Evolutionary conservation across 352 stramenopile species (phyloP), one percentile per base, ranked within the genome.

Genomic region (Phytophthora rubi): DNA sequence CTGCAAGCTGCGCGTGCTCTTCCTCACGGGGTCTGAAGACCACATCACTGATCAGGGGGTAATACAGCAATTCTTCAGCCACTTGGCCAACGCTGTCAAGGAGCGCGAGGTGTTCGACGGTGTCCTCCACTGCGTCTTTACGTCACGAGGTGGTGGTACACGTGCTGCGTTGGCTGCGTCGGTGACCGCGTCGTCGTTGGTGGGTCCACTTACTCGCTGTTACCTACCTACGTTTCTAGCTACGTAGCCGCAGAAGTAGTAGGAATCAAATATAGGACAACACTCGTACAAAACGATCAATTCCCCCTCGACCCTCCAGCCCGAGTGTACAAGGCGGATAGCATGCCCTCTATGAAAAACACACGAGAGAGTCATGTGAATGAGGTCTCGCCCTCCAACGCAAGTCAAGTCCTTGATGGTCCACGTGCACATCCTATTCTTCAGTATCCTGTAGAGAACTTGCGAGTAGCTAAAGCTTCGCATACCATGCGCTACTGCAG

Each of bases 21-120:
- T 86, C 28, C 26, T 88, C 7, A 55, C 73, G 30, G 78, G 81
- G 0, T 78, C 76, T 0, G 61, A 77, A 5, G 81, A 88, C 66
- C 71, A 82, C 12, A 69, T 86, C 53, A 73, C 75, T n/a, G 74
- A 77, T 33, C 58, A 70, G 49, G 18, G 35, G 6, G 54, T 74
- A 0, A 71, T 66, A 2, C 42, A 64, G 8, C 39, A 64, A 23
- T 88, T 88, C 35, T 79, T 73, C 53, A 35, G 77, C 28, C 68
- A 57, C 8, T 45, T 85, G 42, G 68, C 53, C 12, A 80, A 73
- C 58, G 70, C 51, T n/a, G 75, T 85, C 70, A 88, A 85, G 59
- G 51, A 83, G 53, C 74, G 82, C 47, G 81, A 80, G 44, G 68
- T 79, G 49, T 88, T 83, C 54, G 68, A 80, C 5, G 81, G 76